A percentile compares a stretch with the other conserved stretches of the same genome.
Evolutionary conservation across 257 asterid species (phyloP).

Genomic region (Solanum appendiculatum): DNA sequence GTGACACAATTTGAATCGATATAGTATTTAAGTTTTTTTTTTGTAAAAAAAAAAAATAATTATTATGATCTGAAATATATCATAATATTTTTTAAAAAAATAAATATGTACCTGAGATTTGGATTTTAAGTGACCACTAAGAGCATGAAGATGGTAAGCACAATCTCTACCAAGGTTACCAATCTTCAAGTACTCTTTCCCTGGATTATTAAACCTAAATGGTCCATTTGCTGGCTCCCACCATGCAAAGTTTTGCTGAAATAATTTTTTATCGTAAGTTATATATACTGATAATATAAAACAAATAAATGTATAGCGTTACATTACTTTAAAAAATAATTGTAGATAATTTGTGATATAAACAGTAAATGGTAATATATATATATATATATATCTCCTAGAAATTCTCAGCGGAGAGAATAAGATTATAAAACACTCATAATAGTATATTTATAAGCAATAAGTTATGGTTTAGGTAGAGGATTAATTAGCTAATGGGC

Average conservation of each 20-base stretch:
- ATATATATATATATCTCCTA: background rate
- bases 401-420: background rate
- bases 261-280: background rate
- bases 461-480: background rate
- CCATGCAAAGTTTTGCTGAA: slow-evolving; percentile 75
- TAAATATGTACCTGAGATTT: slow-evolving; percentile 7
- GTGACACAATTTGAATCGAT: background rate
- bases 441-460: background rate
- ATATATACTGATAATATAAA: background rate
- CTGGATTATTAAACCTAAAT: slow-evolving; percentile 49
- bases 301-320: background rate
- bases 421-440: background rate
- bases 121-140: slow-evolving; percentile 17
- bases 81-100: background rate
- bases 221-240: slow-evolving; percentile 74
- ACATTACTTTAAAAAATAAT: background rate
- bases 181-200: slow-evolving; percentile 56
- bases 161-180: slow-evolving; percentile 51
- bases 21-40: background rate
- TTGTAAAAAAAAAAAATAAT: background rate
- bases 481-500: background rate
- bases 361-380: background rate
- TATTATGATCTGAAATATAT: background rate
- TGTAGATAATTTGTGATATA: background rate
- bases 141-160: slow-evolving; percentile 55